Conservation (phyloP, 805 yeast genomes). For the Nakazawaea ambrosiae region DNA sequence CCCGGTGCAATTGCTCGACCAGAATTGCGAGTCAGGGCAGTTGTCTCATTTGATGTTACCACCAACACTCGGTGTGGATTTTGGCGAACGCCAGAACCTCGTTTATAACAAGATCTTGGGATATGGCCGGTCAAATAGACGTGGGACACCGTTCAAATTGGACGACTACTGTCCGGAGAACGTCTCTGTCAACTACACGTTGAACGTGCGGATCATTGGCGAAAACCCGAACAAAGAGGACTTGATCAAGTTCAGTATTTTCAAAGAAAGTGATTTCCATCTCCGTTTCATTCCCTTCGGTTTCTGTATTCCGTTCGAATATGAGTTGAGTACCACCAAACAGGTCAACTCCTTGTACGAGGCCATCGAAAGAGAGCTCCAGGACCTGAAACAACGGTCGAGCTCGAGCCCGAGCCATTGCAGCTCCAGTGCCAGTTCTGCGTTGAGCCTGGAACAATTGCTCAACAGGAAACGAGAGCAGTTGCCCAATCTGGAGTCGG, state of each 20-base stretch:
- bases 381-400: conserved; percentile 3
- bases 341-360: conserved; percentile 7
- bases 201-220: conserved; percentile 52
- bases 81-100: conserved; percentile 19
- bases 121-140: conserved; percentile 42
- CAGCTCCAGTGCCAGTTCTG: not conserved
- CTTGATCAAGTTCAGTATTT: conserved; percentile 14
- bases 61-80: conserved; percentile 30
- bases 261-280: conserved; percentile 17
- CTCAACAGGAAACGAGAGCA: not conserved
- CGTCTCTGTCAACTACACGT: conserved; percentile 39
- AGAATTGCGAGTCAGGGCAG: conserved; percentile 37
- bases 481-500: not conserved
- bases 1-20: conserved; percentile 46
- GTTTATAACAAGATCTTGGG: conserved; percentile 35
- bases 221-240: conserved; percentile 19
- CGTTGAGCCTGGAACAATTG: not conserved
- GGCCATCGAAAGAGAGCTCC: conserved; percentile 3
- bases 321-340: conserved; percentile 9
- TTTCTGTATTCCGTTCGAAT: conserved; percentile 10
- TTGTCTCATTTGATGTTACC: conserved; percentile 27
- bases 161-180: conserved; percentile 32
- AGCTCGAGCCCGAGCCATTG: not conserved
- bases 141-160: conserved; percentile 48
- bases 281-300: conserved; percentile 24